Base-by-base conservation (phyloP, 371 early-diverging fungal species). In the Mortierella sp. region DNA sequence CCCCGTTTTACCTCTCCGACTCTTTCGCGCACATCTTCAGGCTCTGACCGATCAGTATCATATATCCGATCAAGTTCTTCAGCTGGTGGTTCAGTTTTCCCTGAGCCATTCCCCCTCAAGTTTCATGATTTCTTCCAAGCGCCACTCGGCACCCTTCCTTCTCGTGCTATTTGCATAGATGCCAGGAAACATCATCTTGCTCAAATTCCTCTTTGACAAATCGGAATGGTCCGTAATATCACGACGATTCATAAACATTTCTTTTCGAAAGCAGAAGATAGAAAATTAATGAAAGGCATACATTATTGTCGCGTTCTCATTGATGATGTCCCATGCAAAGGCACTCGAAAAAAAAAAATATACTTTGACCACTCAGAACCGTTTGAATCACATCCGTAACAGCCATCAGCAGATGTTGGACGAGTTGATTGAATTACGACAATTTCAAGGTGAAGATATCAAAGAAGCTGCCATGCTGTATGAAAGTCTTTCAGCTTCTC, bases 241-340 rank as follows among this genome's bases (percentile, higher is more conserved):
- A 51, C 57, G 34, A 32, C 17, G 35, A 56, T 56, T 19, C 57
- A 56, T n/a, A 29, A n/a, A 32, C 57, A 56, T 32, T 56, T 56
- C 51, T 29, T 32, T 35, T 12, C 34, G 55, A 54, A 54, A 17
- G 22, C 29, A 54, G 23, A 5, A 5, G 9, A 12, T 3, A 15
- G 15, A 45, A 3, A 12, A 12, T 51, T 23, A 23, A 23, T 4
- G 51, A 23, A 23, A 3, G 4, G 51, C 3, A 8, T 4, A 51
- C 12, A 19, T 12, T 19, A 9, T 13, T 51, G 51, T 23, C 5
- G 26, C 15, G 45, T 45, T 15, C 5, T 51, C 8, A 10, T 23
- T 26, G 23, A n/a, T 23, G 51, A 23, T 23, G 2, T 13, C 45
- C 9, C 5, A n/a, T 45, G 45, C n/a, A n/a, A n/a, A 17, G 5